Evolutionary conservation across 768 basidiomycete species (phyloP), one percentile per base, ranked within the genome.

Genomic region (Amanita thiersii): DNA sequence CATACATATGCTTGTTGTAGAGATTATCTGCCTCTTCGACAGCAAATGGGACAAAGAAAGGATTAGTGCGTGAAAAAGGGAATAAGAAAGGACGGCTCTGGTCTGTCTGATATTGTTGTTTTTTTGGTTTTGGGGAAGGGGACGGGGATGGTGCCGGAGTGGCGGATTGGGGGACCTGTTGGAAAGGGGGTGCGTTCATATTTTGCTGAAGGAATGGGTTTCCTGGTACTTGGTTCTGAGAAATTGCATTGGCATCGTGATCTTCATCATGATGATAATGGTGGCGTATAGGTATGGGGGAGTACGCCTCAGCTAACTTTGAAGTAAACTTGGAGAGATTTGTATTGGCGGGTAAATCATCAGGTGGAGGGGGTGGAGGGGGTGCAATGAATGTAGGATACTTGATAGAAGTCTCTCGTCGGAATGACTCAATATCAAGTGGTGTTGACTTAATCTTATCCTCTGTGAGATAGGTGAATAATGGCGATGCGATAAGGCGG

Each of bases 51-150:
- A 98, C 88, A n/a, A 87, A 66, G 30, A 76, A 73, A 17, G 68
- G 69, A 33, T 39, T 45, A 32, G 29, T 8, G n/a, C 79, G 75
- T 4, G 91, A 88, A 57, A 96, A 99, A 0, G 96, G 96, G 58
- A 99, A 93, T 46, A 98, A 65, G 58, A 98, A 99, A 1, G 96
- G 94, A 9, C 87, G 73, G 34, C 66, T 79, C 57, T 93, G 96
- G 60, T 99, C 96, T 0, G 96, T 99, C 56, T 98, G 96, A 58
- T 90, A 99, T 57, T 94, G 90, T 56, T 94, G 94, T 58, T 98
- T 97, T 68, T 99, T 99, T 7, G 88, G 90, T 55, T 94, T 97
- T 2, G 80, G 86, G 24, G 67, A 69, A 1, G 75, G 74, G 5
- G 79, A 75, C 2, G 88, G 87, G 0, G 89, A 79, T 1, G 93